Conservation (phyloP, 768 basidiomycete genomes). For the Trametes maxima region DNA sequence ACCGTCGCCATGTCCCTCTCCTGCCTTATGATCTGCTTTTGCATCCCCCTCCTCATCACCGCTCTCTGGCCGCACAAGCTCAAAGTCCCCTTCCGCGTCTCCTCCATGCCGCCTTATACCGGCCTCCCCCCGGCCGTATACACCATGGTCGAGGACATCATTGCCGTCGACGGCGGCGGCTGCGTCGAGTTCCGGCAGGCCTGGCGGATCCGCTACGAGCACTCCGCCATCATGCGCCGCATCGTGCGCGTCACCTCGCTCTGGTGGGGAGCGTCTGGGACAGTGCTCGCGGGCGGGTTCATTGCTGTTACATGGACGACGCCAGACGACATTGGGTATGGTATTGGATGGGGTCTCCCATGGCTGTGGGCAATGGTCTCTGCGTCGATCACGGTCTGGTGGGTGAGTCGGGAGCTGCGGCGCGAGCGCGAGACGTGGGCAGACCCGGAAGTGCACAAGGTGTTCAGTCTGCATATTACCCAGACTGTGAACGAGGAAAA, state of each 20-base stretch:
- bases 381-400: slow-evolving; percentile 19
- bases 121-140: slow-evolving; percentile 34
- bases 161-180: slow-evolving; percentile 37
- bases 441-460: slow-evolving; percentile 15
- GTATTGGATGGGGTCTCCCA: slow-evolving; percentile 33
- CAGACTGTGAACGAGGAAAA: slow-evolving; percentile 19
- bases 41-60: slow-evolving; percentile 33
- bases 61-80: slow-evolving; percentile 30
- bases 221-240: slow-evolving; percentile 31
- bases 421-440: slow-evolving; percentile 22
- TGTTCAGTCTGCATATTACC: slow-evolving; percentile 18
- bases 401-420: slow-evolving; percentile 17
- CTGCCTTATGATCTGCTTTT: slow-evolving; percentile 32
- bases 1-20: slow-evolving; percentile 35
- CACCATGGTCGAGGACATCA: slow-evolving; percentile 35
- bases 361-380: slow-evolving; percentile 35
- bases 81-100: slow-evolving; percentile 34
- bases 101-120: slow-evolving; percentile 31
- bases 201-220: slow-evolving; percentile 36
- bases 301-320: slow-evolving; percentile 32
- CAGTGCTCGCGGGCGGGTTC: slow-evolving; percentile 24
- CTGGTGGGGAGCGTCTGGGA: slow-evolving; percentile 30
- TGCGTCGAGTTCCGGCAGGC: slow-evolving; percentile 36
- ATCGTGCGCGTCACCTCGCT: slow-evolving; percentile 30
- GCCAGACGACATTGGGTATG: slow-evolving; percentile 31